Percentiles rank a stretch among this genome's conserved stretches.
These are phyloP conservation scores for Jamesozyma gamospora DNA, from an alignment of 805 yeast species.

Conservation along the genomic window DNA sequence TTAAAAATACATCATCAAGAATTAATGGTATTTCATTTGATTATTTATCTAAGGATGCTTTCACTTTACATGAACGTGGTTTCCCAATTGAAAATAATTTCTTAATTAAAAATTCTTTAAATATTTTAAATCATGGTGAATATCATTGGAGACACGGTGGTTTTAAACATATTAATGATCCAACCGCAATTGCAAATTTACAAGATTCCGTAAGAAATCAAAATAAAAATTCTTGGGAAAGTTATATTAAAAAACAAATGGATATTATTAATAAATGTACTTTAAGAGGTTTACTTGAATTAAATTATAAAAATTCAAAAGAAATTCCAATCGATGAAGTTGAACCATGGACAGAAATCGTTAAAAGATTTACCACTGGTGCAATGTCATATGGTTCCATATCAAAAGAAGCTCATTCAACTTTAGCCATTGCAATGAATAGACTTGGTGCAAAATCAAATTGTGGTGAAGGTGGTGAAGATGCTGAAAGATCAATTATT, in stretches of 20 bases:
- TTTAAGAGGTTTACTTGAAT: slow-evolving; percentile 84
- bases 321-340: slow-evolving; percentile 94
- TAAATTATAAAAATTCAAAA: slow-evolving; percentile 61
- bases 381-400: slow-evolving; percentile 99
- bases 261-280: slow-evolving; percentile 92
- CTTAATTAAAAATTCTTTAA: slow-evolving; percentile 52
- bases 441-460: slow-evolving; percentile 95
- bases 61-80: slow-evolving; percentile 87
- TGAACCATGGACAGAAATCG: slow-evolving; percentile 99
- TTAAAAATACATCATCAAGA: slow-evolving; percentile 95
- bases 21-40: slow-evolving; percentile 93
- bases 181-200: slow-evolving; percentile 85
- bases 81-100: slow-evolving; percentile 67
- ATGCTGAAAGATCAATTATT: slow-evolving; percentile 75
- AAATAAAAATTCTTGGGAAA: slow-evolving; percentile 85
- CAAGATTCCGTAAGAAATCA: slow-evolving; percentile 98
- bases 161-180: slow-evolving; percentile 88
- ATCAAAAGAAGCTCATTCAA: slow-evolving; percentile 96
- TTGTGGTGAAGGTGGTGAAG: slow-evolving; percentile 99
- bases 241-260: slow-evolving; percentile 79
- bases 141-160: slow-evolving; percentile 99
- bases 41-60: slow-evolving; percentile 92
- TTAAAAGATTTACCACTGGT: slow-evolving; percentile 95
- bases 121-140: slow-evolving; percentile 54
- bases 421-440: slow-evolving; percentile 97